A percentile compares a stretch with the other conserved stretches of the same genome.
Conservation (phyloP, 176 grass and related monocot species). For the Bromus sterilis region DNA sequence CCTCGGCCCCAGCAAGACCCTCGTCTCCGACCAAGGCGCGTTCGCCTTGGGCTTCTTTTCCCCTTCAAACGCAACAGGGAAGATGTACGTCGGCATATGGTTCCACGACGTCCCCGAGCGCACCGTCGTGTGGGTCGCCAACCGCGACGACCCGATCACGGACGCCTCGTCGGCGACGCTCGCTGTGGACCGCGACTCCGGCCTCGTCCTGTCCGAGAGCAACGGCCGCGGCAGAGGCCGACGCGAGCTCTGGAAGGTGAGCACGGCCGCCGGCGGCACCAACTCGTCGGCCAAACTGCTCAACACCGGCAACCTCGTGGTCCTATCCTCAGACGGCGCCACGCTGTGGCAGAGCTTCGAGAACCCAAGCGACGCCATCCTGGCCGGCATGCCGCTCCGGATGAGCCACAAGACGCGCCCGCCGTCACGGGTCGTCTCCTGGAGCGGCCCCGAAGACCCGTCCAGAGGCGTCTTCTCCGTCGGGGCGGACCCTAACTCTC, state of each 20-base stretch:
- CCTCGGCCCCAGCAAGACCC: neutral
- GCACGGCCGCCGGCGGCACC: neutral
- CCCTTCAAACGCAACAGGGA: neutral
- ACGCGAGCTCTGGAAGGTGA: conserved; percentile 3
- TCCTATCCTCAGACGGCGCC: neutral
- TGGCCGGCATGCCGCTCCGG: conserved; percentile 16
- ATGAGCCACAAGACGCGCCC: neutral
- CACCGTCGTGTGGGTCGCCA: conserved; percentile 13
- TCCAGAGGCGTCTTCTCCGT: neutral
- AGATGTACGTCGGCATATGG: conserved; percentile 11
- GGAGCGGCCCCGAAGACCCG: conserved; percentile 8
- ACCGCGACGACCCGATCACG: neutral
- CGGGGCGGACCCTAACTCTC: neutral
- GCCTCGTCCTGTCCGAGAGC: neutral
- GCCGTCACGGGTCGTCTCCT: neutral
- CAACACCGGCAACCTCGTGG: conserved; percentile 24
- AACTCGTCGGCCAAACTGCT: neutral
- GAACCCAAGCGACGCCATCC: neutral
- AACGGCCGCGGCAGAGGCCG: neutral
- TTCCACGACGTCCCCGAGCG: neutral
- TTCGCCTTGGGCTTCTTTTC: conserved; percentile 11
- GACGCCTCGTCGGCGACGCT: neutral
- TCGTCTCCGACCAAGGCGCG: neutral
- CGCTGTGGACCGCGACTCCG: neutral
- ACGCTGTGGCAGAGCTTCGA: conserved; percentile 31